These are phyloP conservation scores for Botrytis paeoniae DNA, from an alignment of 2,329 filamentous ascomycete species.

Conservation along the genomic window DNA sequence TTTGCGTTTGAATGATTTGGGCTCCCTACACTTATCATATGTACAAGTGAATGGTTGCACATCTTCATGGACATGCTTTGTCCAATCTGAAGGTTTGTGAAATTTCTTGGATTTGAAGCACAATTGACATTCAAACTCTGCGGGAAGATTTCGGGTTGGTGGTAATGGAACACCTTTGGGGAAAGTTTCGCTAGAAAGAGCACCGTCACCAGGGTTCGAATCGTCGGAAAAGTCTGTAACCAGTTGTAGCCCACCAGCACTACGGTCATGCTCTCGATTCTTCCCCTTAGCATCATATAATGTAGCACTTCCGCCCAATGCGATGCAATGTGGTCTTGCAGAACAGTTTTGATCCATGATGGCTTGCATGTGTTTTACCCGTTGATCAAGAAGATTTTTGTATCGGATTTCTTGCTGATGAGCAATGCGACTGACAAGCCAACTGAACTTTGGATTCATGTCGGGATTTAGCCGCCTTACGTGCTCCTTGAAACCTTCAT, in stretches of 20 bases:
- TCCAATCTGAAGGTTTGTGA: constrained; percentile 92
- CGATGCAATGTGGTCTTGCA: constrained; percentile 61
- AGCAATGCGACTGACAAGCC: constrained; percentile 76
- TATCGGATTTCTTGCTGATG: constrained; percentile 78
- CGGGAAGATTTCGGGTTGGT: constrained; percentile 71
- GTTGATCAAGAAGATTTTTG: constrained; percentile 68
- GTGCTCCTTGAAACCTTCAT: constrained; percentile 74
- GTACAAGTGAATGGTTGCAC: constrained; percentile 92
- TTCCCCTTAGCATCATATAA: constrained; percentile 60
- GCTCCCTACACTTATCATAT: constrained; percentile 76
- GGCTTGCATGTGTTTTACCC: constrained; percentile 65
- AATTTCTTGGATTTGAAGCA: constrained; percentile 85
- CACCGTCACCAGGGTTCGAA: constrained; percentile 64
- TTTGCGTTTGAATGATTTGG: constrained; percentile 92
- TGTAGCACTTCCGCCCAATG: constrained; percentile 62
- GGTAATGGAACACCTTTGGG: constrained; percentile 79
- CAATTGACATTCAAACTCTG: constrained; percentile 84
- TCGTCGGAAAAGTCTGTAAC: constrained; percentile 60
- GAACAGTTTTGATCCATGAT: constrained; percentile 57
- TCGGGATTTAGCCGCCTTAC: constrained; percentile 71
- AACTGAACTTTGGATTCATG: constrained; percentile 54
- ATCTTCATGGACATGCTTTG: constrained; percentile 92
- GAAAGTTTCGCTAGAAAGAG: constrained; percentile 70
- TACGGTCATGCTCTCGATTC: constrained; percentile 56
- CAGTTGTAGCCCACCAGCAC: constrained; percentile 53